Evolutionary conservation across 2,329 filamentous ascomycete species (phyloP), one percentile per base, ranked within the genome.

Genomic region (Penicillium sp.): DNA sequence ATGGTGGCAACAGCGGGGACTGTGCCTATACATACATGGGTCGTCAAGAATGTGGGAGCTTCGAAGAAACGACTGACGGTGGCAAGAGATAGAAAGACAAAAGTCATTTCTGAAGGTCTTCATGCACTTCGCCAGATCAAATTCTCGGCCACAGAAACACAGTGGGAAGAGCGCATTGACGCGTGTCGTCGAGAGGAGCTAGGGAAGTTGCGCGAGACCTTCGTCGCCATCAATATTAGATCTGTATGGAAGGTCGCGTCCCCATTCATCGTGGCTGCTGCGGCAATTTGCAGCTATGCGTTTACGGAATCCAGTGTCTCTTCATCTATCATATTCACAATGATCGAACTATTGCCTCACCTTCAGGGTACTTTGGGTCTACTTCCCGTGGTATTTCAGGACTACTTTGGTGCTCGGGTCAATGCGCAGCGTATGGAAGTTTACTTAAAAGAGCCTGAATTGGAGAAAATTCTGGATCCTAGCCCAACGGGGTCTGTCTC

Each of bases 111-210:
- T 7, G 46, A 49, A 19, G 46, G n/a, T 14, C 19, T 49, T 19
- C 19, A 31, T 24, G n/a, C 43, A 22, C 19, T 44, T 26, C 45
- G 44, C 5, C 45, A 49, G 76, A 82, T 2, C 81, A 49, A 84
- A 79, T 87, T 19, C 77, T 93, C 26, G 81, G 82, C 54, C 4
- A n/a, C 29, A 4, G 35, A 42, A 7, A 4, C n/a, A 3, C 24
- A 42, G 6, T 52, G 49, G 49, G 37, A 44, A 52, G 39, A 52
- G 9, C 37, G 49, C 1, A 43, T 52, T 33, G 37, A 31, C 14
- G 8, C 14, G 19, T 29, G 24, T 22, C 37, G 49, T 10, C 24
- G 39, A 7, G 24, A 44, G 24, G 49, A 52, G 19, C 24, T 52
- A 6, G 11, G 24, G 11, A 19, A 13, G 5, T 22, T 44, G 19